Evolutionary conservation across 2,329 filamentous ascomycete genomes (phyloP).

Genomic region (Diplodia intermedia): DNA sequence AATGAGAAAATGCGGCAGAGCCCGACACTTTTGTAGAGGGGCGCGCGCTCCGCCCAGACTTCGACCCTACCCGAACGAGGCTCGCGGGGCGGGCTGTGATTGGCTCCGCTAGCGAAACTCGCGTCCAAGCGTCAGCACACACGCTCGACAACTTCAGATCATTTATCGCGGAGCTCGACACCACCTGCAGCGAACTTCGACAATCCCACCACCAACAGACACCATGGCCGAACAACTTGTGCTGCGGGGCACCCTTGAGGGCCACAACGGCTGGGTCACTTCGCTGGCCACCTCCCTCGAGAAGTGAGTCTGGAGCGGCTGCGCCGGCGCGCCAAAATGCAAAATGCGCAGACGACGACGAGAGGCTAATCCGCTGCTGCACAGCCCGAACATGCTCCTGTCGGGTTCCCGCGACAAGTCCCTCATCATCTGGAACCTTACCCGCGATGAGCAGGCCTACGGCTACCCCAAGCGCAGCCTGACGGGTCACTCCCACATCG

Average conservation of each 20-base stretch:
- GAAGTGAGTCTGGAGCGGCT: constrained; percentile 70
- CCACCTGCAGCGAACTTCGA: constrained; percentile 33
- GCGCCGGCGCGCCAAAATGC: constrained; percentile 31
- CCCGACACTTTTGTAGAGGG: background rate
- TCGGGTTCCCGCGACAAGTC: constrained; percentile 98
- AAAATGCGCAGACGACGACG: constrained; percentile 30
- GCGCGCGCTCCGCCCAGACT: background rate
- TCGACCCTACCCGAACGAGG: constrained; percentile 26
- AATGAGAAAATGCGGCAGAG: background rate
- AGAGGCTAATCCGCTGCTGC: constrained; percentile 42
- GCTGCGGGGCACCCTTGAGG: constrained; percentile 96
- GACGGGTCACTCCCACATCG: constrained; percentile 99
- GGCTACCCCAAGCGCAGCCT: constrained; percentile 99
- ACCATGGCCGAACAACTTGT: constrained; percentile 92
- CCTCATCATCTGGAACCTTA: constrained; percentile 99
- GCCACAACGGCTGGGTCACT: constrained; percentile 99
- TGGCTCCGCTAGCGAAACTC: constrained; percentile 23
- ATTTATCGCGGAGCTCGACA: constrained; percentile 33
- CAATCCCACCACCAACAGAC: constrained; percentile 36
- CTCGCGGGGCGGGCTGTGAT: constrained; percentile 23
- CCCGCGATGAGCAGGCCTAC: constrained; percentile 97
- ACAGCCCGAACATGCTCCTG: constrained; percentile 98
- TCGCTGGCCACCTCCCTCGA: constrained; percentile 97
- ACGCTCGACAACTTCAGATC: constrained; percentile 31
- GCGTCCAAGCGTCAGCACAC: constrained; percentile 31